These are phyloP conservation scores for Ogataea hybrid DNA, from an alignment of 1,139 yeast genomes.

Conservation along the genomic window DNA sequence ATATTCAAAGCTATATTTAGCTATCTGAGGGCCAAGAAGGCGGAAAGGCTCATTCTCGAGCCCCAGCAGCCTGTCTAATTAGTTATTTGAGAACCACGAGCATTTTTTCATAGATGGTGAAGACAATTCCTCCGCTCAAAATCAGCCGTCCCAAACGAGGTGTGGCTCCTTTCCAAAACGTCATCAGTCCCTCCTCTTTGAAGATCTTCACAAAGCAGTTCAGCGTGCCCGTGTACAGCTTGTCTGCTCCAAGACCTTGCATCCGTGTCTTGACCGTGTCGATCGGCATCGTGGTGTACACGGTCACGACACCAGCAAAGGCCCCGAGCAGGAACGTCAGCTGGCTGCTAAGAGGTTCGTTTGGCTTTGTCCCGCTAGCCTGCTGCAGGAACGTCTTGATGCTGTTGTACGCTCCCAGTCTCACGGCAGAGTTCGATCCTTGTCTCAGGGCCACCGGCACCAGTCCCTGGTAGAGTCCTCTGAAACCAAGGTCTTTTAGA, in stretches of 20 bases:
- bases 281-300: constrained; percentile 95
- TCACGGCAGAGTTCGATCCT: constrained; percentile 92
- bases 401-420: constrained; percentile 89
- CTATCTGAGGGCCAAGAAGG: constrained; percentile 70
- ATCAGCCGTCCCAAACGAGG: constrained; percentile 92
- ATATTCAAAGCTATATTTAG: constrained; percentile 66
- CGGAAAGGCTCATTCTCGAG: constrained; percentile 62
- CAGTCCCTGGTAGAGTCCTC: constrained; percentile 84
- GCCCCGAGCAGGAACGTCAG: constrained; percentile 91
- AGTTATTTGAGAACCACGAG: constrained; percentile 46
- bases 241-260: constrained; percentile 87
- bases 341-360: constrained; percentile 72
- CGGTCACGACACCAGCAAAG: constrained; percentile 89
- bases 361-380: constrained; percentile 59
- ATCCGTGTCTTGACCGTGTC: constrained; percentile 97
- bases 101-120: constrained; percentile 91
- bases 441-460: constrained; percentile 94
- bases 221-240: constrained; percentile 67
- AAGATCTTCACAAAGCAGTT: constrained; percentile 81
- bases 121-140: constrained; percentile 93
- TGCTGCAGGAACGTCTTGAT: constrained; percentile 81
- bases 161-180: constrained; percentile 98
- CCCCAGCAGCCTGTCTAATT: constrained; percentile 32
- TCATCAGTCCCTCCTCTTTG: constrained; percentile 83
- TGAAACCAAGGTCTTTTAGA: constrained; percentile 73